Percentiles rank a stretch among this genome's conserved stretches.
phyloP scores from a whole-genome alignment of 2,329 filamentous ascomycete genomes.

The Meredithiella fracta region DNA sequence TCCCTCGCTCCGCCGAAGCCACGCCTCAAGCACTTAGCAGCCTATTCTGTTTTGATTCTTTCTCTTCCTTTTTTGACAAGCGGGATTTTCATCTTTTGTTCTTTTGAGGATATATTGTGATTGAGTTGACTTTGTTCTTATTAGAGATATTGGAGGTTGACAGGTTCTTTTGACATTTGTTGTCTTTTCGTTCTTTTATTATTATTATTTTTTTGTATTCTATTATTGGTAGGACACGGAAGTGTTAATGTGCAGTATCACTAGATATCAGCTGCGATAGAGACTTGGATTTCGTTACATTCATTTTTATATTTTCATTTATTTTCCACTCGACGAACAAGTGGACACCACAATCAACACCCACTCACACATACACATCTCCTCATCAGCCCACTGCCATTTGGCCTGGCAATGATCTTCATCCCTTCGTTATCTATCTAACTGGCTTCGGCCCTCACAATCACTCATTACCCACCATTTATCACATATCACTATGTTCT shows the following conservation, averaged over 20 bases:
- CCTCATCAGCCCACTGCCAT: too few relatives aligned
- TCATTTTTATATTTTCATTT: neutral
- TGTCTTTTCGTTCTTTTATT: neutral
- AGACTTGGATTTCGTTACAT: neutral
- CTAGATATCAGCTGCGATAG: too few relatives aligned
- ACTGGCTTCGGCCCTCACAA: neutral
- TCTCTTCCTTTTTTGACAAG: too few relatives aligned
- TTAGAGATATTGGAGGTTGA: neutral
- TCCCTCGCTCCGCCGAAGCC: too few relatives aligned
- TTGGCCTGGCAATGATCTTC: neutral
- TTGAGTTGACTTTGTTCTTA: too few relatives aligned
- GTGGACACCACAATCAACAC: neutral
- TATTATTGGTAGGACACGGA: neutral
- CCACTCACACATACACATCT: too few relatives aligned
- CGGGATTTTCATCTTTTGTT: neutral
- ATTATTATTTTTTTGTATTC: neutral
- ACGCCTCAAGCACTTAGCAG: too few relatives aligned
- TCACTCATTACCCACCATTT: constrained; percentile 1
- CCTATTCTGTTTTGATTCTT: too few relatives aligned
- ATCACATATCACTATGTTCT: constrained; percentile 6
- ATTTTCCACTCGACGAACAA: too few relatives aligned
- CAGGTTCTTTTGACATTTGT: neutral
- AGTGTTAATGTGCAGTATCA: too few relatives aligned
- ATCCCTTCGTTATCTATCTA: neutral
- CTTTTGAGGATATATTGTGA: neutral